Evolutionary conservation across 2,329 filamentous ascomycete species (phyloP).

Genomic region (Reticulascus tulasneorum): DNA sequence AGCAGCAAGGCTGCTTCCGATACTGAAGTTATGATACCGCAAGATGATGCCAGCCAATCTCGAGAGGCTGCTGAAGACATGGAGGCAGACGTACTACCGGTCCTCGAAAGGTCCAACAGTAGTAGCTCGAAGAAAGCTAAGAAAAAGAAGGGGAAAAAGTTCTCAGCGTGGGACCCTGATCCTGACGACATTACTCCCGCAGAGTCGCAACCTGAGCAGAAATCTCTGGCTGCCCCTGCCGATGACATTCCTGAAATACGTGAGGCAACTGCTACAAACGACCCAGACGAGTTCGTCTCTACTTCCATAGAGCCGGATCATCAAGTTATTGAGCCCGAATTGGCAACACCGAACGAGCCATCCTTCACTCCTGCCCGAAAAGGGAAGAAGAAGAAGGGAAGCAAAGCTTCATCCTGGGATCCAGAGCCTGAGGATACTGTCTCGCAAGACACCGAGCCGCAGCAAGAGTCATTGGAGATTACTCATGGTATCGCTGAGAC

Average conservation of each 20-base stretch:
- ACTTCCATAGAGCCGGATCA: too few species aligned
- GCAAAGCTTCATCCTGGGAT: conserved; percentile 12
- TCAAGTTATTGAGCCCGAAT: too few species aligned
- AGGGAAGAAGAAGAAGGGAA: conserved; percentile 35
- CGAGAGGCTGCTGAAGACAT: not conserved
- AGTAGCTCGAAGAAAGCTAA: conserved; percentile 24
- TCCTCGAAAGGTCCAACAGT: not conserved
- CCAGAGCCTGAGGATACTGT: conserved; percentile 12
- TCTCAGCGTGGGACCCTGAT: too few species aligned
- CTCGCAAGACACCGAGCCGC: too few species aligned
- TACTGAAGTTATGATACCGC: not conserved
- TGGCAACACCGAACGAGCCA: too few species aligned
- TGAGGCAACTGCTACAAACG: conserved; percentile 10
- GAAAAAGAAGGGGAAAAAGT: conserved; percentile 18
- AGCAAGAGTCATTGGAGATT: too few species aligned
- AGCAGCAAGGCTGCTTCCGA: conserved; percentile 1
- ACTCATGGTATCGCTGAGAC: too few species aligned
- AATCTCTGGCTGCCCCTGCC: conserved; percentile 5
- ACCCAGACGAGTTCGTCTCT: conserved; percentile 22
- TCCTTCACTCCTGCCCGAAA: too few species aligned
- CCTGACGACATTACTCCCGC: too few species aligned
- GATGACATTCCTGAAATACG: conserved; percentile 11
- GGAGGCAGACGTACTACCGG: not conserved
- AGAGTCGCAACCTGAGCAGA: too few species aligned
- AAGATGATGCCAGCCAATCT: not conserved